Evolutionary conservation across 345 rosid species (phyloP), one percentile per base, ranked within the genome.

Genomic region (Eucalyptus sp.): DNA sequence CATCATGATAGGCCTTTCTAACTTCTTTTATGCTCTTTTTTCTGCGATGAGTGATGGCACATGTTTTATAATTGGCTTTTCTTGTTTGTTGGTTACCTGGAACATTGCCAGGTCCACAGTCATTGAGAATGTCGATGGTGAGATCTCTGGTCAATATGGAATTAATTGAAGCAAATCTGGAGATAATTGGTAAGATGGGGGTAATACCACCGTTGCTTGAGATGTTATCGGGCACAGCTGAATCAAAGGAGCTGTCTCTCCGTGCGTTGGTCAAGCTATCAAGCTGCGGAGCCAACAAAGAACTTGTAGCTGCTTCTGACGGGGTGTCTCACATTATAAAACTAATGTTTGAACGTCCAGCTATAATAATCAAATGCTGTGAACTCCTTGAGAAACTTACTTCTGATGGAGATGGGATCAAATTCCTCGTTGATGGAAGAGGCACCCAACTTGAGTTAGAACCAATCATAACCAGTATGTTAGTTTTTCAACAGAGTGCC

Each of bases 161-260:
- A 90, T 81, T 95, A 90, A 92, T 90, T 66, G 94, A 95, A 87
- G 90, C 92, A 3, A 91, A 93, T 90, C 88, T 94, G 85, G 91
- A 92, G 89, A 71, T 91, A 81, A 94, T 95, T 85, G 97, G 95
- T 37, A 90, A 91, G 88, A 93, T 92, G 90, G 97, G 96, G 51
- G 90, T 95, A 37, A 90, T 94, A 79, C 93, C 93, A 89, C 93
- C 95, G 60, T 91, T 94, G 90, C 95, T 95, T 89, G 94, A 93
- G 86, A 94, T 94, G 93, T 76, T 41, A 87, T 91, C 94, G 20
- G 94, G 93, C 68, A 92, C 89, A 87, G 50, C 92, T 29, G 93
- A 91, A 89, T 90, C 94, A 88, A 94, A 90, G 88, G 96, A 92
- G 87, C 85, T 92, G 87, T 94, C 96, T 85, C 90, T 95, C 58